These are phyloP conservation scores for Podaxis mareebaensis DNA, from an alignment of 768 basidiomycete species.

Conservation along the genomic window DNA sequence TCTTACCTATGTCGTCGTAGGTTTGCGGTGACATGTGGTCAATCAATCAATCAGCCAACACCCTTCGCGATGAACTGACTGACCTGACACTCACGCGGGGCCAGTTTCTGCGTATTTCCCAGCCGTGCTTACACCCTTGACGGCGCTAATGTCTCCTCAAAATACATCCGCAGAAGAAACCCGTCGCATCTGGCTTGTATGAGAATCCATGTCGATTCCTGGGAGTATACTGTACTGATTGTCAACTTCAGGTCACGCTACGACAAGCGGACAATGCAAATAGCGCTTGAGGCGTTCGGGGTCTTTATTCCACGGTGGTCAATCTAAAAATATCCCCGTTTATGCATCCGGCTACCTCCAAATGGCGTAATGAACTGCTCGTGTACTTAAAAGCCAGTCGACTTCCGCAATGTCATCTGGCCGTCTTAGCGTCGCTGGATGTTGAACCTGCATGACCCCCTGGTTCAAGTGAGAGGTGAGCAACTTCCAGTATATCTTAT, in stretches of 20 bases:
- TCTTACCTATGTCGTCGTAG: background rate
- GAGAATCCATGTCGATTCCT: background rate
- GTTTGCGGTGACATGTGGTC: background rate
- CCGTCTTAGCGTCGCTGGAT: conserved; percentile 10
- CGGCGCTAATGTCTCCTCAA: background rate
- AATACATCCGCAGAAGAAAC: background rate
- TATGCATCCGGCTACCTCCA: conserved; percentile 7
- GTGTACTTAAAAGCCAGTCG: conserved; percentile 11
- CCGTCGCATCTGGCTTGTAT: background rate
- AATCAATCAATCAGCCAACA: conserved; percentile 1
- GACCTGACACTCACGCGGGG: conserved; percentile 1
- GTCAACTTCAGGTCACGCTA: conserved; percentile 5
- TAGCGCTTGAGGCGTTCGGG: background rate
- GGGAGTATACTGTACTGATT: background rate
- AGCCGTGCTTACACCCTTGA: background rate
- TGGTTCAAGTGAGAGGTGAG: conserved; percentile 13
- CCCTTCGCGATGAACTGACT: background rate
- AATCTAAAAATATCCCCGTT: conserved; percentile 4
- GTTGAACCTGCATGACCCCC: conserved; percentile 10
- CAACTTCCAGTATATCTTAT: background rate
- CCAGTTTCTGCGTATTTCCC: background rate
- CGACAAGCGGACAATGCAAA: conserved; percentile 4
- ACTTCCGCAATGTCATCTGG: background rate
- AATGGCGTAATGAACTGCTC: conserved; percentile 9
- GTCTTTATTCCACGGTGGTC: conserved; percentile 9